phyloP scores from a whole-genome alignment of 2,329 filamentous ascomycete genomes.

The Phialophora verrucosa region DNA sequence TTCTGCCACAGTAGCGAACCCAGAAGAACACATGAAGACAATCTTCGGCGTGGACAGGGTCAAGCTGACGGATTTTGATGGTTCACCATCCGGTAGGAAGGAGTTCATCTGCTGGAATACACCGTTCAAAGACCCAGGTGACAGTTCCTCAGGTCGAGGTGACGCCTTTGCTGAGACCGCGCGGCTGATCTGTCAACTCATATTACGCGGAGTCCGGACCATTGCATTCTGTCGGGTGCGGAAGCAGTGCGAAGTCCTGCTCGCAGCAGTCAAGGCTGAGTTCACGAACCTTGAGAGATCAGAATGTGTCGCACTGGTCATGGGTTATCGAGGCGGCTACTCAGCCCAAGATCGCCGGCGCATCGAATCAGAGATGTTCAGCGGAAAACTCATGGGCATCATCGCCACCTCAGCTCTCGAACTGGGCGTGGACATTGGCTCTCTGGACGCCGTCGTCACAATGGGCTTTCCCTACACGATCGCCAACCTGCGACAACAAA shows the following conservation, averaged over 20 bases:
- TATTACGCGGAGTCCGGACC: slow-evolving; percentile 84
- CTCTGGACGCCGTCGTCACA: slow-evolving; percentile 89
- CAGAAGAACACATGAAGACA: slow-evolving; percentile 85
- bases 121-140: slow-evolving; percentile 85
- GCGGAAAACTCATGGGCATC: slow-evolving; percentile 89
- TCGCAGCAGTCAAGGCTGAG: slow-evolving; percentile 79
- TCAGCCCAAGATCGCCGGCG: slow-evolving; percentile 84
- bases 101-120: slow-evolving; percentile 99
- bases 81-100: slow-evolving; percentile 88
- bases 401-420: slow-evolving; percentile 93
- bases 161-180: slow-evolving; percentile 86
- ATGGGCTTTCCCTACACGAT: slow-evolving; percentile 96
- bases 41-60: slow-evolving; percentile 90
- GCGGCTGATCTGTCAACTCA: slow-evolving; percentile 84
- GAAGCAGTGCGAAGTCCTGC: slow-evolving; percentile 83
- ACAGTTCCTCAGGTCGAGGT: slow-evolving; percentile 84
- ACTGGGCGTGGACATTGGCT: slow-evolving; percentile 92
- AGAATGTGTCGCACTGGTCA: slow-evolving; percentile 79
- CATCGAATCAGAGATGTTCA: slow-evolving; percentile 97
- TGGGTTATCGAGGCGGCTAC: slow-evolving; percentile 95
- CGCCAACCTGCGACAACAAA: slow-evolving; percentile 91
- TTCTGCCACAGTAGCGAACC: slow-evolving; percentile 94
- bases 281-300: slow-evolving; percentile 72
- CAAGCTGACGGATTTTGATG: slow-evolving; percentile 83
- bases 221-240: slow-evolving; percentile 92